These are phyloP conservation scores for Alternaria incomplexa DNA, from an alignment of 2,329 filamentous ascomycete species.

Conservation along the genomic window DNA sequence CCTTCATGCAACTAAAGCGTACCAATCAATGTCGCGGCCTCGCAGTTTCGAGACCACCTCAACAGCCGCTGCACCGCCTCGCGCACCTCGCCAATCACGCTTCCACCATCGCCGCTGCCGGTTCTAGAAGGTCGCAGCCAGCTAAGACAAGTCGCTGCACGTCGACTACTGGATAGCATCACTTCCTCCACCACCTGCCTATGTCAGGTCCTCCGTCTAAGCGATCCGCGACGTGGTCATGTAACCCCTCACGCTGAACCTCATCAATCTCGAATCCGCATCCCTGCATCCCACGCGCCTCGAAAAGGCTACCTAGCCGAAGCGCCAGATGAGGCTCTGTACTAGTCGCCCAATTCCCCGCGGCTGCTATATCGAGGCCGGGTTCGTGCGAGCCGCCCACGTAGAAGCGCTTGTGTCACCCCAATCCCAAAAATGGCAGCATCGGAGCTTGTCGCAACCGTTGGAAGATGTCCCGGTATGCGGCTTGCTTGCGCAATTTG, in stretches of 20 bases:
- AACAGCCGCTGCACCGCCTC: conserved; percentile 44
- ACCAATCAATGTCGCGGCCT: conserved; percentile 27
- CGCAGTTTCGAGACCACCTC: conserved; percentile 20
- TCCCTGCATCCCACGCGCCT: conserved; percentile 4
- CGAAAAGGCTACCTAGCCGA: conserved; percentile 7
- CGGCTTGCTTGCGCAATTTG: conserved; percentile 20
- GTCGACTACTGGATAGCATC: conserved; percentile 25
- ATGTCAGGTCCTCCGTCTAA: conserved; percentile 15
- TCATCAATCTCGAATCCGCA: conserved; percentile 15
- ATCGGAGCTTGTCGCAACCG: conserved; percentile 16
- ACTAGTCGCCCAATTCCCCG: conserved; percentile 20
- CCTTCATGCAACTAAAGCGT: conserved; percentile 4
- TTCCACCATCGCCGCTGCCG: conserved; percentile 6
- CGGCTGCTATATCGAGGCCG: conserved; percentile 33
- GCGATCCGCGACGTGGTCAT: not conserved
- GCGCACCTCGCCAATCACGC: conserved; percentile 17
- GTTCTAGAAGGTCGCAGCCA: conserved; percentile 30
- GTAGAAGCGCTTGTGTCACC: conserved; percentile 37
- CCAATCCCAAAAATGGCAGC: conserved; percentile 21
- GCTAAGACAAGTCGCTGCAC: conserved; percentile 8
- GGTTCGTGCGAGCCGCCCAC: conserved; percentile 23
- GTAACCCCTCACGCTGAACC: not conserved
- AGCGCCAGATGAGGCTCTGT: conserved; percentile 42
- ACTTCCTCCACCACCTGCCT: conserved; percentile 29
- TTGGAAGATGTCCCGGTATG: conserved; percentile 15